Percentiles rank a stretch among this genome's conserved stretches.
Conservation (phyloP, 1,284 basidiomycete species). For the Salmacisia buchloeana region DNA sequence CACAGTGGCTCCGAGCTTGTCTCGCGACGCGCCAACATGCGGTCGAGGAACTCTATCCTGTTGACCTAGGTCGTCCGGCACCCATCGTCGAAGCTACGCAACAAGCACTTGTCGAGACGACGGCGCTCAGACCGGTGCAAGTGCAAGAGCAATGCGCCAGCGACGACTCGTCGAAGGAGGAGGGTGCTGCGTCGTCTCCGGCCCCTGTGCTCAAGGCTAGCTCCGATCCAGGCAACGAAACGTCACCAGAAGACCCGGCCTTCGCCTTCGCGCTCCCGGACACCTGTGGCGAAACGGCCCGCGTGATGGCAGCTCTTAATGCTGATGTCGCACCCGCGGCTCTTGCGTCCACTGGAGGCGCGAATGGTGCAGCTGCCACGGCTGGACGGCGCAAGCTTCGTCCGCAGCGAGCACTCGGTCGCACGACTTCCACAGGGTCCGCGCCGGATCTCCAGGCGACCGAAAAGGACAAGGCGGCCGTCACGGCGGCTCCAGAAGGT, state of each 20-base stretch:
- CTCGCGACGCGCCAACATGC: not conserved
- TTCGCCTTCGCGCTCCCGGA: not conserved
- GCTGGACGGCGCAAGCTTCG: not conserved
- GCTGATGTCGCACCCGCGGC: not conserved
- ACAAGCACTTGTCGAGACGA: not conserved
- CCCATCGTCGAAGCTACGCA: not conserved
- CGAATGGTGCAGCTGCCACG: not conserved
- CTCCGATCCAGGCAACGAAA: not conserved
- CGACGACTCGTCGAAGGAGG: too few relatives aligned
- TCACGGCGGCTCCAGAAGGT: not conserved
- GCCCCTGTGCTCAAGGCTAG: not conserved
- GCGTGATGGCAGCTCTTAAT: not conserved
- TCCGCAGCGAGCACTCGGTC: slow-evolving; percentile 2
- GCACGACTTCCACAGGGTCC: not conserved
- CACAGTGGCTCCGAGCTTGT: not conserved
- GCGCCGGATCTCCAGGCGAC: not conserved
- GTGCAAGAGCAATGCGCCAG: not conserved
- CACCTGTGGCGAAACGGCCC: slow-evolving; percentile 1
- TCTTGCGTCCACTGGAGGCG: not conserved
- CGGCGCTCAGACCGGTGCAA: not conserved
- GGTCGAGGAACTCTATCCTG: not conserved
- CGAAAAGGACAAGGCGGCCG: too few relatives aligned
- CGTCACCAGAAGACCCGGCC: not conserved
- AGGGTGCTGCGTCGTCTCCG: not conserved
- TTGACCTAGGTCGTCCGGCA: not conserved